Base-by-base conservation (phyloP, 768 basidiomycete genomes). In the Grammothele lineata region DNA sequence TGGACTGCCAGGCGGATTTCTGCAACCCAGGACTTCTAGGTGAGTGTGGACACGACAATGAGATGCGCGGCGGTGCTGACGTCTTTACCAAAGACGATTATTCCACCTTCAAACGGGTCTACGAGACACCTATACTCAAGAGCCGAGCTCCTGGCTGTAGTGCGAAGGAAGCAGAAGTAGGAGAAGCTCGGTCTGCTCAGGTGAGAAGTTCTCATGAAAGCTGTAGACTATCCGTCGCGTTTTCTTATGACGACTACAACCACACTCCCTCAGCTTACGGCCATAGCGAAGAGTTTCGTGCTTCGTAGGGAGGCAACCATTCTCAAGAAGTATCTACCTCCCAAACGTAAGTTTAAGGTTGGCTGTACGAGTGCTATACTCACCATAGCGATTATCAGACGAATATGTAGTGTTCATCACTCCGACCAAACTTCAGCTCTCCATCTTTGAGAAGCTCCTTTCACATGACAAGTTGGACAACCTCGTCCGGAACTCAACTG, bases 381-480 rank as follows among this genome's bases (percentile, higher is more conserved):
- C 8, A 30, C 4, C 23, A n/a, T 25, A 37, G 12, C 5, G 19
- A 7, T 25, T 21, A 44, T 25, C 21, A 98, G 95, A 89, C 61
- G 96, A 99, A 81, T 97, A 95, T 61, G 87, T 95, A n/a, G 83
- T 98, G n/a, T 98, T 98, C 63, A 75, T 96, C 24, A 83, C 83
- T 5, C 95, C 96, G 0, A 93, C 92, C 0, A 40, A 67, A n/a
- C 68, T 96, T 15, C 95, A 99, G 57, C 65, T 89, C 5, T 71
- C 78, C 11, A 85, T 98, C 57, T 92, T 93, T 58, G 69, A 73
- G 9, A 81, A 75, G 35, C 81, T 97, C 10, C 76, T 99, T 6
- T 73, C 80, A 23, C 81, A 84, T 0, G 80, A 83, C 41, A 80
- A 80, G 48, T 64, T 93, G 22, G 80, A 85, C 50, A 74, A 77